Conservation (phyloP, 192 early-diverging fungal species). For the Ambispora gerdemannii region DNA sequence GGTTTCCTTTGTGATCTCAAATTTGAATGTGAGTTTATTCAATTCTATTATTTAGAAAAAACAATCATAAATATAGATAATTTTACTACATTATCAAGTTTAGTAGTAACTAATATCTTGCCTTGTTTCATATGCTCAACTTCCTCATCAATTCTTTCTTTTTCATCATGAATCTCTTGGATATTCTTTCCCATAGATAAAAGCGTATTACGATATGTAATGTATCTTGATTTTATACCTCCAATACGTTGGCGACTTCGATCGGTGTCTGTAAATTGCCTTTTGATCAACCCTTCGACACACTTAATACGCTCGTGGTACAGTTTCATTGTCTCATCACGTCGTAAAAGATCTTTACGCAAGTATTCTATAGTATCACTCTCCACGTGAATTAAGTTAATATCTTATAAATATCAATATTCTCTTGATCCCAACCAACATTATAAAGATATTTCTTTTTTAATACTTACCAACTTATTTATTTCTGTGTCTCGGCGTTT, state of each 20-base stretch:
- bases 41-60: constrained; percentile 4
- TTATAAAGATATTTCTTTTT: neutral
- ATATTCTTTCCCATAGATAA: constrained; percentile 13
- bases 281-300: constrained; percentile 14
- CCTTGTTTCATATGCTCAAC: constrained; percentile 9
- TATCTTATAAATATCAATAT: neutral
- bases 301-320: constrained; percentile 18
- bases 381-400: neutral
- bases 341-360: neutral
- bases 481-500: neutral
- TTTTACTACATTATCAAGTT: too few relatives aligned
- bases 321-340: neutral
- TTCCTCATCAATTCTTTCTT: constrained; percentile 16
- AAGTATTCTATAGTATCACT: neutral
- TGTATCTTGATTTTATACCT: constrained; percentile 21
- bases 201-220: neutral
- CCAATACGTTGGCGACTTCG: constrained; percentile 12
- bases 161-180: neutral
- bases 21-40: neutral
- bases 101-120: too few relatives aligned
- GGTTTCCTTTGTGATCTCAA: neutral
- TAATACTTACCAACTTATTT: neutral
- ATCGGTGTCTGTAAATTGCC: neutral
- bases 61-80: neutral
- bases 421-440: neutral